Percentiles rank a stretch among this genome's conserved stretches.
Evolutionary conservation across 2,329 filamentous ascomycete species (phyloP).

Genomic region (Proliferodiscus dingleyae): DNA sequence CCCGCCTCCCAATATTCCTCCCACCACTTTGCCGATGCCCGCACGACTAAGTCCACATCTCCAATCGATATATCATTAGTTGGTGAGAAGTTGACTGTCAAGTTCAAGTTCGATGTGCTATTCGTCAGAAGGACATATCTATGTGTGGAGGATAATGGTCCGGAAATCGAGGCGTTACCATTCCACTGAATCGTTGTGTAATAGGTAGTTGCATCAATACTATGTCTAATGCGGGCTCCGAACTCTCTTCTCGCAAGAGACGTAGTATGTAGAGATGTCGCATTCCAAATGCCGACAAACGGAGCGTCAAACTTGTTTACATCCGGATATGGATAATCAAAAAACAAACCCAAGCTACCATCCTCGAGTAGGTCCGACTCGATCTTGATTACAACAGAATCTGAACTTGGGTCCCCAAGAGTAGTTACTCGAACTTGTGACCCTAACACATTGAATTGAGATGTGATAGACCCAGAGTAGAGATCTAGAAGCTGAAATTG

Average conservation of each 20-base stretch:
- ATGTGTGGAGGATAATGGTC: constrained; percentile 15
- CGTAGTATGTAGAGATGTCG: constrained; percentile 37
- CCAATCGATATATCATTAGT: not conserved
- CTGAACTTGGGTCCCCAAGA: constrained; percentile 36
- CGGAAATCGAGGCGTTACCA: constrained; percentile 12
- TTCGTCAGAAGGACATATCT: constrained; percentile 19
- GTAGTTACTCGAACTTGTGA: constrained; percentile 34
- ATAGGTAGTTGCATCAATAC: constrained; percentile 37
- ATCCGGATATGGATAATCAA: constrained; percentile 40
- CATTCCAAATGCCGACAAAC: constrained; percentile 38
- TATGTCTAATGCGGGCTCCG: constrained; percentile 34
- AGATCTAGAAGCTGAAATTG: constrained; percentile 35
- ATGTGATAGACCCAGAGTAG: constrained; percentile 37
- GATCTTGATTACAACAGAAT: constrained; percentile 35
- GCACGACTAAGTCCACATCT: constrained; percentile 1
- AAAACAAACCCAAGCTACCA: constrained; percentile 34
- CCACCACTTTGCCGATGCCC: constrained; percentile 19
- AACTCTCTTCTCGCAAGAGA: constrained; percentile 12
- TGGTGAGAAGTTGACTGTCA: constrained; percentile 19
- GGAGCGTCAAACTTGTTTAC: constrained; percentile 41
- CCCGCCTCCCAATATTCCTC: constrained; percentile 33
- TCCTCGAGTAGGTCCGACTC: constrained; percentile 33
- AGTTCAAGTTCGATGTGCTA: constrained; percentile 1
- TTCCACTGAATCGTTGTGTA: constrained; percentile 28
- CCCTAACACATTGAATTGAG: constrained; percentile 33